A percentile compares a stretch with the other conserved stretches of the same genome.
These are phyloP conservation scores for Leishmania mexicana DNA, from an alignment of 208 protist species.

Conservation along the genomic window DNA sequence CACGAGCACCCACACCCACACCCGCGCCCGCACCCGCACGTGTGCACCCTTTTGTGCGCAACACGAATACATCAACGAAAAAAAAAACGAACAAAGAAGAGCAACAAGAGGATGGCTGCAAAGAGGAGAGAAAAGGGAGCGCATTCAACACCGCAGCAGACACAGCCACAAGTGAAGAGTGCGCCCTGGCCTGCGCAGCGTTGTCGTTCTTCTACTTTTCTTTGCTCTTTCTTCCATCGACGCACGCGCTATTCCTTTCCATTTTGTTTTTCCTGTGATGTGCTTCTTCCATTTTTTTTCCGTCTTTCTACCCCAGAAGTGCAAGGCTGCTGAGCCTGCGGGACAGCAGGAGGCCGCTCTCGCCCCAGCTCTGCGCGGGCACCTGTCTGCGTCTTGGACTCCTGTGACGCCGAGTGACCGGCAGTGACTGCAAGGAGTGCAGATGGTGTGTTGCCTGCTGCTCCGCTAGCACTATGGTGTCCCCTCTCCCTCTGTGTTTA, in stretches of 20 bases:
- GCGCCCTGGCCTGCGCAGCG: not conserved
- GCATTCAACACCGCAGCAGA: not conserved
- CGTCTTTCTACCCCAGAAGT: not conserved
- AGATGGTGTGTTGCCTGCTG: not conserved
- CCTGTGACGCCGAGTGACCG: not conserved
- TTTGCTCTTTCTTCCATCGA: not conserved
- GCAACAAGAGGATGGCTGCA: not conserved
- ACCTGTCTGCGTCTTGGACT: not conserved
- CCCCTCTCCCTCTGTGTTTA: not conserved
- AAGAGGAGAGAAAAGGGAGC: not conserved
- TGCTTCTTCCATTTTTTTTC: not conserved
- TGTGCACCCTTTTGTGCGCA: no score
- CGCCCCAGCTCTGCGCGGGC: not conserved
- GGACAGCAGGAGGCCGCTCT: not conserved
- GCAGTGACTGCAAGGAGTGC: not conserved
- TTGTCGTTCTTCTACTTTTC: not conserved
- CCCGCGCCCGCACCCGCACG: no score
- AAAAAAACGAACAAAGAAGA: not conserved
- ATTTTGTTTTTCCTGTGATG: not conserved
- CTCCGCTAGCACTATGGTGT: not conserved
- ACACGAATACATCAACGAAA: no score
- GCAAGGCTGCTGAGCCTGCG: not conserved
- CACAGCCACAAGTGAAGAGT: not conserved
- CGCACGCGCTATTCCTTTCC: not conserved
- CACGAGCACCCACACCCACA: no score